Evolutionary conservation across 169 alveolate species (phyloP).

Genomic region (Plasmodium billcollinsi): DNA sequence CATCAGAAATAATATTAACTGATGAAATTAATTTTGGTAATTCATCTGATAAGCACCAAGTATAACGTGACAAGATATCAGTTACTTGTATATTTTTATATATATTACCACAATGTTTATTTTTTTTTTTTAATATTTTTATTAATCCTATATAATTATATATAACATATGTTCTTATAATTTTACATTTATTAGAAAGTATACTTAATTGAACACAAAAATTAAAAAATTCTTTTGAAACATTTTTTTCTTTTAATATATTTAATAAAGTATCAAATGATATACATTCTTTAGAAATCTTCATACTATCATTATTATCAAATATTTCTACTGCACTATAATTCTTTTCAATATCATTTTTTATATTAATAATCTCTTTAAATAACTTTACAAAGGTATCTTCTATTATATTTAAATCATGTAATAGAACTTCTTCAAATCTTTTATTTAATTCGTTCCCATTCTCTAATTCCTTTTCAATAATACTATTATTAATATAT

Average conservation of each 20-base stretch:
- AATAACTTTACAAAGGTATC: conserved; percentile 23
- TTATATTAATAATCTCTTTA: conserved; percentile 23
- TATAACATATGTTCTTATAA: conserved; percentile 34
- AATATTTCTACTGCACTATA: neutral
- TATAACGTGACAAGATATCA: conserved; percentile 14
- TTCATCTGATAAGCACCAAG: conserved; percentile 57
- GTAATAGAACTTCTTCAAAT: conserved; percentile 21
- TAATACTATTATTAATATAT: conserved; percentile 11
- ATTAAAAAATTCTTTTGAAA: conserved; percentile 48
- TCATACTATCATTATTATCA: conserved; percentile 33
- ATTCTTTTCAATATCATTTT: conserved; percentile 37
- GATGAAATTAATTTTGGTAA: conserved; percentile 42
- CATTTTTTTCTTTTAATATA: conserved; percentile 30
- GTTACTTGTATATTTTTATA: conserved; percentile 14
- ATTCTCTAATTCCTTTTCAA: neutral
- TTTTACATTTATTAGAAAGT: conserved; percentile 42
- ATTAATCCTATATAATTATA: conserved; percentile 38
- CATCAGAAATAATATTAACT: conserved; percentile 54
- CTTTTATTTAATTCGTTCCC: conserved; percentile 7
- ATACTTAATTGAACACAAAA: conserved; percentile 52
- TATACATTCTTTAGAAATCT: conserved; percentile 5
- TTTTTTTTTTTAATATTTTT: conserved; percentile 37
- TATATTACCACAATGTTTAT: conserved; percentile 7
- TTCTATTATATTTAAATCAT: conserved; percentile 27
- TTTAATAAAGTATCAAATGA: conserved; percentile 43